Base-by-base conservation (phyloP, 331 rosid species). In the Dryas integrifolia region DNA sequence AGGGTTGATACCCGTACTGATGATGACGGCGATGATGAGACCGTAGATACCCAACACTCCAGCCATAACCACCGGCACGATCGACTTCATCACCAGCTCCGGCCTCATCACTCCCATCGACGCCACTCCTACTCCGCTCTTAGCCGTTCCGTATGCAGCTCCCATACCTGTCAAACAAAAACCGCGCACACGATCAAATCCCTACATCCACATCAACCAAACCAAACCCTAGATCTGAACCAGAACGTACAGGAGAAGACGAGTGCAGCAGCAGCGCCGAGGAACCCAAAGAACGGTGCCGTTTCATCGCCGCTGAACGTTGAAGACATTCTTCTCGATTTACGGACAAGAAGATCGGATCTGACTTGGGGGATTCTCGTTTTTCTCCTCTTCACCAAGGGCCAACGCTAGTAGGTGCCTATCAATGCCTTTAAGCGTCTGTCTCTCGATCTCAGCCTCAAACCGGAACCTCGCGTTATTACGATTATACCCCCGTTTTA, bases 101-200 rank as follows among this genome's bases (percentile, higher is more conserved):
- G 90, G 90, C 82, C 90, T 76, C 90, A 86, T 83, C 71, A 86
- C 90, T 9, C 90, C 90, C 90, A 86, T 86, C 71, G 90, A 86
- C 62, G 90, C 90, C 66, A 86, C 90, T 49, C 90, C 90, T 1
- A 86, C 90, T 38, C 90, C 90, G 47, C 90, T 86, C 82, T 83
- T 86, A 12, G 90, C 90, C 53, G 90, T 86, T 6, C 90, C 90
- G 65, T 86, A 86, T 49, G 90, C 90, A 3, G 90, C 90, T 70
- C 90, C 90, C 90, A 86, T 86, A 76, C 90, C 90, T 86, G 81
- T 3, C 26, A 7, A 64, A 18, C 48, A 3, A 52, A 69, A 24
- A 5, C 7, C 35, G 16, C 8, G 3, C 18, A 4, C 78, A 49
- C 14, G 41, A 51, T 72, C 73, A 69, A 65, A 74, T 63, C 69